A percentile compares a stretch with the other conserved stretches of the same genome.
phyloP scores from a whole-genome alignment of 305 asterid species.

The Solanum hybrid region DNA sequence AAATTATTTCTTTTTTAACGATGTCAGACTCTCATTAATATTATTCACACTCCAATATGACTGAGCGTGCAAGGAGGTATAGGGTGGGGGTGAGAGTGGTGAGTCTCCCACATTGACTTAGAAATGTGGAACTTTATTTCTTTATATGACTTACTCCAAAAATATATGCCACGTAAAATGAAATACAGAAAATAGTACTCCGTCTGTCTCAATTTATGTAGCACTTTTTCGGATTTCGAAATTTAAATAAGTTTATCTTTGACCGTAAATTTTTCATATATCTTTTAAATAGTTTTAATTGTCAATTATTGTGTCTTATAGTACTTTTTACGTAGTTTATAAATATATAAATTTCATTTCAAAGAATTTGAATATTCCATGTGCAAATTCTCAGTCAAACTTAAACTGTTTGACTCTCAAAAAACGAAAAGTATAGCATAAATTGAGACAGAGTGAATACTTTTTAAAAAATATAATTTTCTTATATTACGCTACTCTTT shows the following conservation, averaged over 20 bases:
- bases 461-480: background rate
- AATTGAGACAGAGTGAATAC: too few relatives aligned
- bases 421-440: accelerated
- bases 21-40: too few relatives aligned
- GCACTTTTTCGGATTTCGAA: too few relatives aligned
- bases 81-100: background rate
- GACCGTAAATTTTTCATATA: too few relatives aligned
- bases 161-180: background rate
- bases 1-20: too few relatives aligned
- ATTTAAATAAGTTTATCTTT: accelerated
- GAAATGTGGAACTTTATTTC: background rate
- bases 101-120: background rate
- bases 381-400: background rate
- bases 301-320: too few relatives aligned
- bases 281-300: too few relatives aligned
- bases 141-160: background rate
- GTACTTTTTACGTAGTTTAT: too few relatives aligned
- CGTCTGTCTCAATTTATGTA: too few relatives aligned
- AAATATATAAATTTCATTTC: too few relatives aligned
- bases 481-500: background rate
- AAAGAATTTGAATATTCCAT: too few relatives aligned
- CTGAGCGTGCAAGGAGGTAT: background rate
- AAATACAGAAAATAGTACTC: background rate
- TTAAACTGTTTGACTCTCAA: background rate
- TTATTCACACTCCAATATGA: too few relatives aligned